Evolutionary conservation across 2,329 filamentous ascomycete genomes (phyloP).

Genomic region (Scedosporium minutisporum): DNA sequence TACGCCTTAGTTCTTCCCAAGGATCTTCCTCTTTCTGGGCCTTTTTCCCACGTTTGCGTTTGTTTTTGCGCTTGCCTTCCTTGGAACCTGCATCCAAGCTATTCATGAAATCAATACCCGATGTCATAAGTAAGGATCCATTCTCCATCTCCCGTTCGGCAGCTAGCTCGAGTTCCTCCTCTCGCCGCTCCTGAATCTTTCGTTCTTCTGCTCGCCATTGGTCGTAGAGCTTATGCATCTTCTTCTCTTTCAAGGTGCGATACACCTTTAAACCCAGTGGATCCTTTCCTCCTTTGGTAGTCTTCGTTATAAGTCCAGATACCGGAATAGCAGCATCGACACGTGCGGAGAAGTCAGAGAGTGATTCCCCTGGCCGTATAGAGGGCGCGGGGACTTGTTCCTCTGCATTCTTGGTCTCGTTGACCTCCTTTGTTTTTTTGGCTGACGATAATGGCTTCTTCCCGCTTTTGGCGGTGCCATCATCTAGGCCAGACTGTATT

Average conservation of each 20-base stretch:
- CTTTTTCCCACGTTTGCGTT: slow-evolving; percentile 30
- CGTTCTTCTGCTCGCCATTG: slow-evolving; percentile 64
- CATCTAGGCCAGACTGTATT: slow-evolving; percentile 2
- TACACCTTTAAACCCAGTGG: slow-evolving; percentile 56
- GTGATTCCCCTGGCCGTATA: slow-evolving; percentile 73
- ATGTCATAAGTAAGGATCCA: neutral
- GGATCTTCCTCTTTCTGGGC: slow-evolving; percentile 48
- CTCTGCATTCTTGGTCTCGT: slow-evolving; percentile 48
- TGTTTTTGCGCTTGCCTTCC: slow-evolving; percentile 32
- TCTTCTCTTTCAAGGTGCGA: slow-evolving; percentile 74
- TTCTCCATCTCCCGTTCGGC: slow-evolving; percentile 54
- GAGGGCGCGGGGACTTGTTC: slow-evolving; percentile 39
- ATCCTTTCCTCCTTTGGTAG: slow-evolving; percentile 50
- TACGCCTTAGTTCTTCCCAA: slow-evolving; percentile 64
- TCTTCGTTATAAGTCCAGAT: slow-evolving; percentile 56
- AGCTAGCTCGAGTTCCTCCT: slow-evolving; percentile 55
- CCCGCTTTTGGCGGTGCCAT: neutral
- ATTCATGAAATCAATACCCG: slow-evolving; percentile 2
- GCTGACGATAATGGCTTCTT: neutral
- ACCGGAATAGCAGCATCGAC: slow-evolving; percentile 81
- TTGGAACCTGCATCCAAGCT: slow-evolving; percentile 16
- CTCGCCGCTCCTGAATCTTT: slow-evolving; percentile 52
- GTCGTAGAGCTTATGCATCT: slow-evolving; percentile 70
- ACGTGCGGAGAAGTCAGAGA: slow-evolving; percentile 71
- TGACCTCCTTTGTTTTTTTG: slow-evolving; percentile 39